Evolutionary conservation across 345 rosid genomes (phyloP).

Genomic region (Raphanus sativus): DNA sequence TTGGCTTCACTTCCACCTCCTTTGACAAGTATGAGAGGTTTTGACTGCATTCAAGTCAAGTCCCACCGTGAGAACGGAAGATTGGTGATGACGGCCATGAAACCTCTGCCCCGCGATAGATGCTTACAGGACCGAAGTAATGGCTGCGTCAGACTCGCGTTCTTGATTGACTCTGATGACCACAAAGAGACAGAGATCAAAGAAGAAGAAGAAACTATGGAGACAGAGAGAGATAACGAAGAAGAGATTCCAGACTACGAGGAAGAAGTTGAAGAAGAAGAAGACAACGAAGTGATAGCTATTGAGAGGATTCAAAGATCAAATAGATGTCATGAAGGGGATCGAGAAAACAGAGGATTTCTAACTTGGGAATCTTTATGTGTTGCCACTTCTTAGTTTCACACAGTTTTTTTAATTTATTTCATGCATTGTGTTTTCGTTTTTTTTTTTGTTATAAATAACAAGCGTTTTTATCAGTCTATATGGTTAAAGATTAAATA

Average conservation of each 20-base stretch:
- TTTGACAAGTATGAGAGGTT: constrained; percentile 64
- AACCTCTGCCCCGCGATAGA: constrained; percentile 35
- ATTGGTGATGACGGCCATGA: constrained; percentile 55
- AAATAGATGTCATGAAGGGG: constrained; percentile 54
- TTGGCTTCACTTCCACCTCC: constrained; percentile 72
- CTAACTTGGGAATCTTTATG: constrained; percentile 54
- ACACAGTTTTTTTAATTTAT: not conserved
- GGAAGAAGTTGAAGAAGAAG: constrained; percentile 12
- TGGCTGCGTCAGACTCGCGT: constrained; percentile 66
- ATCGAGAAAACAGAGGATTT: constrained; percentile 45
- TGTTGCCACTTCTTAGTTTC: constrained; percentile 62
- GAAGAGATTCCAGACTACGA: constrained; percentile 6
- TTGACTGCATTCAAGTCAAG: constrained; percentile 49
- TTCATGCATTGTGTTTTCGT: constrained; percentile 14
- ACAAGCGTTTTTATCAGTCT: constrained; percentile 7
- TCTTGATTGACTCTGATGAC: constrained; percentile 42
- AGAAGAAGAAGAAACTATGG: constrained; percentile 19
- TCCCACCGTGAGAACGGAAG: constrained; percentile 75
- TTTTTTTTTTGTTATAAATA: constrained; percentile 32
- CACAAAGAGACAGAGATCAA: constrained; percentile 17
- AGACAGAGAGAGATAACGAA: constrained; percentile 11
- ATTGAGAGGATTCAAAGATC: constrained; percentile 39
- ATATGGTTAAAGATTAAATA: not conserved
- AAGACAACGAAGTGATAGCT: constrained; percentile 22
- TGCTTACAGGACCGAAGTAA: constrained; percentile 63